Evolutionary conservation across 768 basidiomycete species (phyloP).

Genomic region (Coprinopsis strossmayeri): DNA sequence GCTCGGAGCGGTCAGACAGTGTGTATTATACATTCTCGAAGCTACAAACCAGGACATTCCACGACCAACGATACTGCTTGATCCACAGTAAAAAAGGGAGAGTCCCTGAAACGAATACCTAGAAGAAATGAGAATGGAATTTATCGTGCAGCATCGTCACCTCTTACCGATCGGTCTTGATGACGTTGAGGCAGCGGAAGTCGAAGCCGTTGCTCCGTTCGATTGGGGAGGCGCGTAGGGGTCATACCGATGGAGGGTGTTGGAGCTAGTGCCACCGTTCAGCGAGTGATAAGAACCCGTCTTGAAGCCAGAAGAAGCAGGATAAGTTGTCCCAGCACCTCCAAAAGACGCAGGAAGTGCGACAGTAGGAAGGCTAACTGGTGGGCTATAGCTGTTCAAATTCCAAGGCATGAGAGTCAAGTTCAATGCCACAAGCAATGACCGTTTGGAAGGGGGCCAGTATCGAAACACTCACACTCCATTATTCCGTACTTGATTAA

Average conservation of each 20-base stretch:
- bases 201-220: slow-evolving; percentile 25
- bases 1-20: slow-evolving; percentile 2
- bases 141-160: slow-evolving; percentile 11
- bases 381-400: not conserved
- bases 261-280: slow-evolving; percentile 25
- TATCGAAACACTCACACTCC: slow-evolving; percentile 51
- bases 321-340: not conserved
- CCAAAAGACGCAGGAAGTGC: not conserved
- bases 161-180: slow-evolving; percentile 20
- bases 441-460: not conserved
- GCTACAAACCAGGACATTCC: slow-evolving; percentile 70
- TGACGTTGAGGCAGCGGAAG: slow-evolving; percentile 29
- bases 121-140: slow-evolving; percentile 14
- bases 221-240: slow-evolving; percentile 60
- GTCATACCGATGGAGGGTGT: slow-evolving; percentile 44
- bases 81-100: slow-evolving; percentile 70
- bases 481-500: slow-evolving; percentile 57
- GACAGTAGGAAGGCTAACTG: not conserved
- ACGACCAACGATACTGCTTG: slow-evolving; percentile 56
- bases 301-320: slow-evolving; percentile 15
- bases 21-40: slow-evolving; percentile 6
- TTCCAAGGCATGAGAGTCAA: no score
- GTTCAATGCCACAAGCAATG: not conserved
- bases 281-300: slow-evolving; percentile 20
- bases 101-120: slow-evolving; percentile 75